Evolutionary conservation across 192 early-diverging fungal species (phyloP), one percentile per base, ranked within the genome.

Genomic region (Coemansia sp.): DNA sequence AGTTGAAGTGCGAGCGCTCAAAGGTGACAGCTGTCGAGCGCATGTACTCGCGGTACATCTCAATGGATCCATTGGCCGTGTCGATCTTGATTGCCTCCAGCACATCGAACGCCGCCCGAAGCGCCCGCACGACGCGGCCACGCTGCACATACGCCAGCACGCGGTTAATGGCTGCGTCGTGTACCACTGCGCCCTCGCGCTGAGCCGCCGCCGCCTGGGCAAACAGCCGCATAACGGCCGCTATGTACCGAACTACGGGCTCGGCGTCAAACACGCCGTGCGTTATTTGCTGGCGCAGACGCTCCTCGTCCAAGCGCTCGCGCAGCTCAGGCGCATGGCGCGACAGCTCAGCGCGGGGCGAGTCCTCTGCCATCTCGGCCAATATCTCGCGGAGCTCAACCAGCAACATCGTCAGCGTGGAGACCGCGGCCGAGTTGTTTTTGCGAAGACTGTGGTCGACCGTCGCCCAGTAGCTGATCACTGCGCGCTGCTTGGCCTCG

Each of bases 381-480:
- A 97, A 55, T 62, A 94, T 93, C 64, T 87, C 84, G 24, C 87
- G 85, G 18, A 95, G 76, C 79, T 97, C 95, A 12, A 84, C 79
- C 13, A 97, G 56, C 37, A 97, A 80, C 59, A 93, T 68, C 0
- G 88, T 81, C 12, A 94, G 58, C 18, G 65, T 71, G 13, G 75
- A 34, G 18, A 67, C 44, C 0, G 35, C 44, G 10, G 59, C 38
- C 22, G 38, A 27, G 6, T 43, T 39, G 59, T 60, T 52, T 32
- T 29, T 20, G 18, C 64, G 65, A 55, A 94, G 67, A 38, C 89
- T 87, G 15, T 76, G 41, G 16, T 87, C 88, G 2, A 95, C 82
- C 10, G 81, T 84, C 0, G 76, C 68, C 95, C 95, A 96, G 76
- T 92, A 96, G 34, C 78, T 71, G 53, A 85, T 79, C 0, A 86